Base-by-base conservation (phyloP, 2,329 filamentous ascomycete species). In the Fusarium pseudocircinatum region DNA sequence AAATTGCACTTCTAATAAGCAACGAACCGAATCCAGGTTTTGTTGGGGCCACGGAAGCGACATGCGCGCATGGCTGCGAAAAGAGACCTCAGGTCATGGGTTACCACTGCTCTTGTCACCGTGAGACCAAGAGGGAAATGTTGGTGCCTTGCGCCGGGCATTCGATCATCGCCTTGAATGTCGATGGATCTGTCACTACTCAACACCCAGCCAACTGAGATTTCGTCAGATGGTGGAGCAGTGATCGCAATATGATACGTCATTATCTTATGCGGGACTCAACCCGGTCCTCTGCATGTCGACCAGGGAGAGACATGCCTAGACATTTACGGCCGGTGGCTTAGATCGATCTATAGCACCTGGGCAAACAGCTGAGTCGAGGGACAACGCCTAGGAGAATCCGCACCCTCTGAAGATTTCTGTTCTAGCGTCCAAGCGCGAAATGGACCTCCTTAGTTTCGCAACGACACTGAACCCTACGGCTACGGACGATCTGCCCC, bases 211-310 rank as follows among this genome's bases (percentile, higher is more conserved):
- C 34, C 26, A 53, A 52, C 34, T 30, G 24, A 58, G 37, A 66
- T 62, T 44, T 43, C 54, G 53, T 50, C 60, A 58, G 34, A 59
- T 59, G 54, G 64, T 70, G 65, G 74, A 69, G 68, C 52, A 63
- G 49, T 77, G 67, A 75, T 77, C 71, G 68, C 44, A 74, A 77
- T 70, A 44, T 77, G 77, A 78, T 72, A 49, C 63, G 70, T 78
- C 77, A 78, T 24, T 47, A 67, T 67, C 66, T 63, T 66, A 67
- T 59, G 63, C 72, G 60, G 63, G 62, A 77, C 75, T 34, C 65
- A 67, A 67, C 64, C 61, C 61, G 61, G 73, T 64, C 60, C 47
- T 66, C 28, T 74, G 74, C 75, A 78, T 67, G 71, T 60, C 28
- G 63, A 62, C 69, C 39, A 67, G 37, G 59, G 60, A 60, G 61